Conservation (phyloP, 2,329 filamentous ascomycete species). For the Annulohypoxylon truncatum region DNA sequence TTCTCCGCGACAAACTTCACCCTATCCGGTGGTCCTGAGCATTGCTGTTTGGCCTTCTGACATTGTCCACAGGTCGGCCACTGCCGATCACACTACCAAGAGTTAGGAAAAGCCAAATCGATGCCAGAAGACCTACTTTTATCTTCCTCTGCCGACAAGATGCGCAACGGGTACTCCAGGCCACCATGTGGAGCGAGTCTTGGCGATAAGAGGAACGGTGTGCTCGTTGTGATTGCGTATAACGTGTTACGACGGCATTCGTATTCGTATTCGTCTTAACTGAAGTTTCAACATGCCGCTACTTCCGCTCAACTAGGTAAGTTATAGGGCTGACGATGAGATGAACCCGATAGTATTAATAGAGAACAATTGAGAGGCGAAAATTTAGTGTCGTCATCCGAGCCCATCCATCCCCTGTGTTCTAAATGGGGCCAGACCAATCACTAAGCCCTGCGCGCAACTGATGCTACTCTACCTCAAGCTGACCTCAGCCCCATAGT, state of each 20-base stretch:
- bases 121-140: conserved; percentile 2
- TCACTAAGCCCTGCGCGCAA: neutral
- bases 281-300: neutral
- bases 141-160: conserved; percentile 16
- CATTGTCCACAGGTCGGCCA: conserved; percentile 25
- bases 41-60: conserved; percentile 4
- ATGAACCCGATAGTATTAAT: neutral
- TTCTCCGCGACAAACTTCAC: conserved; percentile 8
- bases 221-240: neutral
- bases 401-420: neutral
- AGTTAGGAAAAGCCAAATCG: neutral
- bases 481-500: neutral
- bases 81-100: conserved; percentile 12
- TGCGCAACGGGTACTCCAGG: conserved; percentile 10
- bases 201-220: neutral
- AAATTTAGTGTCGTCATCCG: neutral
- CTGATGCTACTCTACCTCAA: neutral
- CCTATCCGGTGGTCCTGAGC: conserved; percentile 10
- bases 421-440: neutral
- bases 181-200: conserved; percentile 12
- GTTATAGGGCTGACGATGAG: neutral
- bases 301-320: neutral
- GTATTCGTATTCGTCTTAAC: neutral
- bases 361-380: neutral
- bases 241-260: neutral